Evolutionary conservation across 129 eudicot genomes (phyloP).

Genomic region (Daucus carota): DH1_v3.0 NC_030388.2:27061501-27062000

Average conservation of each 20-base stretch:
- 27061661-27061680: not conserved
- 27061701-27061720: not conserved
- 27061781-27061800: not conserved
- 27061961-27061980: not conserved
- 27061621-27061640: not conserved
- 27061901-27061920: not conserved
- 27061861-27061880: not conserved
- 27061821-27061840: not conserved
- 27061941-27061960: not conserved
- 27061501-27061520: too few relatives aligned
- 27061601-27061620: not conserved
- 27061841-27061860: not conserved
- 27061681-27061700: not conserved
- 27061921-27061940: not conserved
- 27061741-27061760: not conserved
- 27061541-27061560: too few relatives aligned
- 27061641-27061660: not conserved
- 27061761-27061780: constrained; percentile 5
- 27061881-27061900: not conserved
- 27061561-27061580: too few relatives aligned
- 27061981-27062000: not conserved
- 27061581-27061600: not conserved
- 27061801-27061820: not conserved
- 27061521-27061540: too few relatives aligned
- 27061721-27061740: not conserved